phyloP scores from a whole-genome alignment of 805 yeast genomes.

The Vanderwaltozyma tropicalis region DNA sequence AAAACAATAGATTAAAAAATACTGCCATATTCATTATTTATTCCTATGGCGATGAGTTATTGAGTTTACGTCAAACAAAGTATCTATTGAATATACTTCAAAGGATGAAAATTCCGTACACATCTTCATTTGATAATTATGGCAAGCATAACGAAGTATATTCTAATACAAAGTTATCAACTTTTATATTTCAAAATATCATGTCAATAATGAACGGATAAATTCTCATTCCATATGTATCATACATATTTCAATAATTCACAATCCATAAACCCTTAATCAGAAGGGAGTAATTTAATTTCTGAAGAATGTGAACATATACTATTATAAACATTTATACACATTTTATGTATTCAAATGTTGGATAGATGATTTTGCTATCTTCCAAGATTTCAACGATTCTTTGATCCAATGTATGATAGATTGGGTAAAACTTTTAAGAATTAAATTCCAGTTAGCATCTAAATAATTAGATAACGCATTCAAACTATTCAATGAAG shows the following conservation, averaged over 20 bases:
- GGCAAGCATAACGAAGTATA: conserved; percentile 65
- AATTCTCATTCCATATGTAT: too few species aligned
- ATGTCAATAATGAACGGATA: background rate
- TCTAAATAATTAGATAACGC: conserved; percentile 21
- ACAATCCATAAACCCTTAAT: too few species aligned
- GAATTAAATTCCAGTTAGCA: conserved; percentile 21
- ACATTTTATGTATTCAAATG: background rate
- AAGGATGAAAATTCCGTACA: conserved; percentile 8
- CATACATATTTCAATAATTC: too few species aligned
- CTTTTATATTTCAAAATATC: conserved; percentile 15
- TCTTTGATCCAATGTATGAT: conserved; percentile 31
- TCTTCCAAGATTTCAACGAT: conserved; percentile 32
- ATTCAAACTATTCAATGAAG: conserved; percentile 25
- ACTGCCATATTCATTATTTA: conserved; percentile 38
- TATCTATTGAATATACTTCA: conserved; percentile 31
- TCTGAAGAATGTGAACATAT: too few species aligned
- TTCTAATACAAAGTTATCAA: conserved; percentile 31
- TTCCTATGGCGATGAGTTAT: conserved; percentile 56
- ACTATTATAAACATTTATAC: background rate
- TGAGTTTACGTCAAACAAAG: conserved; percentile 41
- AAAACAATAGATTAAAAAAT: conserved; percentile 1
- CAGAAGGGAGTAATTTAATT: too few species aligned
- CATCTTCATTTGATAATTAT: conserved; percentile 29
- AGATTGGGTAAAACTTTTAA: conserved; percentile 26
- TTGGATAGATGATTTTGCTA: background rate